phyloP scores from a whole-genome alignment of 805 yeast species.

The Wickerhamomyces bisporus region DNA sequence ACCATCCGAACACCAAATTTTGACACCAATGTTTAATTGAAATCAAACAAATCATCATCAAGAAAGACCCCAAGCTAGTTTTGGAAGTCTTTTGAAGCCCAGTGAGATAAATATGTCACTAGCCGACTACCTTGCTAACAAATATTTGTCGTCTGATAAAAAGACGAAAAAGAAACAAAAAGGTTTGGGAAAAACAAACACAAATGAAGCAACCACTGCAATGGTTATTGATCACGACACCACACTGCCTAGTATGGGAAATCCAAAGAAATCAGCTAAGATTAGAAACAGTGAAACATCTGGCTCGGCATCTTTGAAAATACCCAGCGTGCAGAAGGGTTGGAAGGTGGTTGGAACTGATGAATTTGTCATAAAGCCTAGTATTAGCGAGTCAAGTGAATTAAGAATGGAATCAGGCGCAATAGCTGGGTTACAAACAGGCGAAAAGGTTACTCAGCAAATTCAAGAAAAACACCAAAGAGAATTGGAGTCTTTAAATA shows the following conservation, averaged over 20 bases:
- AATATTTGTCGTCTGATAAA: constrained; percentile 31
- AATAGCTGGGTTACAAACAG: constrained; percentile 43
- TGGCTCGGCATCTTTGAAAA: no score
- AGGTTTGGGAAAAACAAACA: constrained; percentile 6
- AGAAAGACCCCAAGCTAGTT: no score
- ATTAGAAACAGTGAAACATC: no score
- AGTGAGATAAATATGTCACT: constrained; percentile 40
- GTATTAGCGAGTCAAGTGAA: neutral
- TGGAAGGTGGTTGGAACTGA: constrained; percentile 20
- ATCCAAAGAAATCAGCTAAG: no score
- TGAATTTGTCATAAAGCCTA: neutral
- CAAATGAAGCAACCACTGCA: constrained; percentile 7
- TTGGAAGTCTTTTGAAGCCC: no score
- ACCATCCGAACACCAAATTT: no score
- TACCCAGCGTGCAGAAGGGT: constrained; percentile 7
- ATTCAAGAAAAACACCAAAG: constrained; percentile 26
- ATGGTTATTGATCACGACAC: constrained; percentile 15
- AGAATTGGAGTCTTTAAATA: constrained; percentile 16
- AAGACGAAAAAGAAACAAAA: constrained; percentile 25
- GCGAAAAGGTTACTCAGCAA: constrained; percentile 35
- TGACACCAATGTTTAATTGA: no score
- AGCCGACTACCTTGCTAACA: constrained; percentile 41
- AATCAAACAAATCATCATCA: no score
- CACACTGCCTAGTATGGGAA: no score
- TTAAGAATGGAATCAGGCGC: constrained; percentile 27